Conservation (phyloP, 352 stramenopile species). For the Phytophthora tentaculata region DNA sequence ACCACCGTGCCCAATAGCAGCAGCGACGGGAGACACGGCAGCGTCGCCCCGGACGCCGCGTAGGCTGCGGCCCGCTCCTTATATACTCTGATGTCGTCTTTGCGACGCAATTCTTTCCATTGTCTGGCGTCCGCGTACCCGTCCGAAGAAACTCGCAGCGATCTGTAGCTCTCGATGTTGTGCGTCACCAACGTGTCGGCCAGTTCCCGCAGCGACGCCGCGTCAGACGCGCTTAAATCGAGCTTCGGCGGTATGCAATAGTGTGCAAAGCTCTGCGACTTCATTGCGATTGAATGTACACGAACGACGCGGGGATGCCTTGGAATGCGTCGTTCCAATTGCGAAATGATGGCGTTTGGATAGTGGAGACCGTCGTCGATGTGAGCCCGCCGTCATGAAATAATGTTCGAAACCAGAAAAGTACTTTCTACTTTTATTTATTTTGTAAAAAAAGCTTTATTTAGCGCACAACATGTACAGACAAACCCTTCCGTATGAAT, state of each 20-base stretch:
- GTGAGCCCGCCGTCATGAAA: too few species aligned
- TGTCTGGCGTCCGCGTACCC: slow-evolving; percentile 26
- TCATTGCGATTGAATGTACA: not conserved
- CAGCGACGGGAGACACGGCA: slow-evolving; percentile 38
- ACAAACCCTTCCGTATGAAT: too few species aligned
- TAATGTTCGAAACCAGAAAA: not conserved
- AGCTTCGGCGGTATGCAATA: slow-evolving; percentile 19
- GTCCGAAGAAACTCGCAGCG: slow-evolving; percentile 19
- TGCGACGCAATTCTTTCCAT: slow-evolving; percentile 43
- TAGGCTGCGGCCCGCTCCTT: slow-evolving; percentile 26
- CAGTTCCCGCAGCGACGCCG: slow-evolving; percentile 29
- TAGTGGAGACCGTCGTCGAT: not conserved
- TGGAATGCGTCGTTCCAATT: not conserved
- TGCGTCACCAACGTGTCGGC: slow-evolving; percentile 35
- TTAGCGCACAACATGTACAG: too few species aligned
- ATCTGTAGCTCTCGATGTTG: slow-evolving; percentile 38
- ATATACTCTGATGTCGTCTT: slow-evolving; percentile 36
- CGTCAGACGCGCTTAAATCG: slow-evolving; percentile 28
- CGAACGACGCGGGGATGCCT: not conserved
- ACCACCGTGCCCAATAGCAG: slow-evolving; percentile 35
- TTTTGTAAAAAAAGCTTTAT: too few species aligned
- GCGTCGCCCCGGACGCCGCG: not conserved
- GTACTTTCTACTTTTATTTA: too few species aligned
- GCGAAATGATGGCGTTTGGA: not conserved
- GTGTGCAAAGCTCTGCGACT: slow-evolving; percentile 15